Base-by-base conservation (phyloP, 257 asterid species). In the Lycium ferocissimum region DNA sequence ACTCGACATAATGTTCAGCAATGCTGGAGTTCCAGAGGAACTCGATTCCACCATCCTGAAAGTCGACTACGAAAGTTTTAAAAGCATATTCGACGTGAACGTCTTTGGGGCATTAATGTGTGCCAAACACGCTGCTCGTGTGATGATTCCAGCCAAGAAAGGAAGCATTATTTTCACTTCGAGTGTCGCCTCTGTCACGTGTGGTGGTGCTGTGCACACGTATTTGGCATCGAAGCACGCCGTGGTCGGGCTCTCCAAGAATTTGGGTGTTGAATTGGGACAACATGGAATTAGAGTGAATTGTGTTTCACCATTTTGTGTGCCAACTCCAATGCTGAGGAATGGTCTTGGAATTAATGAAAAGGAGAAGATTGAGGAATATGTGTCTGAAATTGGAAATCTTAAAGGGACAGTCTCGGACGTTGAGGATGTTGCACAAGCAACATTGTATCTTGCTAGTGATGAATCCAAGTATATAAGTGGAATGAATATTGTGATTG, bases 401-500 rank as follows among this genome's bases (percentile, higher is more conserved):
- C 82, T 91, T 43, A 88, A 90, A 38, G 90, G 80, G 61, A 59
- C 56, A 47, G 20, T 22, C 3, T 59, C 82, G 58, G 82, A 67
- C 22, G 82, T 47, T 5, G 63, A 80, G 12, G 92, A 91, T 83
- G 87, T 88, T 61, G 90, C 90, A 5, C 86, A 88, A 76, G 91
- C 91, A 17, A 86, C 83, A 1, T 1, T 89, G 40, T 88, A 37
- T 17, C 67, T 91, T 70, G 89, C 65, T 6, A 84, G 92, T 58
- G 90, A 86, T 17, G 89, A 83, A 53, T 83, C 90, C 0, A 87
- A 87, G 83, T 89, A 88, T 79, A 47, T 89, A 2, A 91, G 91
- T 47, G 89, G 91, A 8, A 82, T 81, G 53, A 88, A 89, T 62
- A 47, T 89, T 9, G 88, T 86, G 54, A 82, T 88, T 13, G 93